Evolutionary conservation across 371 early-diverging fungal species (phyloP).

Genomic region (Rhizopus stolonifer): DNA sequence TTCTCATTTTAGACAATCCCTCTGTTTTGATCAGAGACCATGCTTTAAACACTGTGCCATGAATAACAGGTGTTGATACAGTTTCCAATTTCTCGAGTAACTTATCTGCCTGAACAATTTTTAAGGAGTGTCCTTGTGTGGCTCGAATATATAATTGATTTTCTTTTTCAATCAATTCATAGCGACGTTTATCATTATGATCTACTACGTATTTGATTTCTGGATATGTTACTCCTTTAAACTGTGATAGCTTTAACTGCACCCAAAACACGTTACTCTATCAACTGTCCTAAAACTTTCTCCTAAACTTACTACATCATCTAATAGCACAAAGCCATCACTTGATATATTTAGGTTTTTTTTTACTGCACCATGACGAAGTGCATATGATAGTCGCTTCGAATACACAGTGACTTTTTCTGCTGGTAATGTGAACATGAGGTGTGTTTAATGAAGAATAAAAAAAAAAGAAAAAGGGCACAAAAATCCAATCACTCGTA

Average conservation of each 20-base stretch:
- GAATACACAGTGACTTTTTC: constrained; percentile 45
- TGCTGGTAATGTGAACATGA: constrained; percentile 7
- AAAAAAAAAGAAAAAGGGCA: too few relatives aligned
- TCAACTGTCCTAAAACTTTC: neutral
- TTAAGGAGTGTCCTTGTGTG: constrained; percentile 83
- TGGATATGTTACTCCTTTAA: constrained; percentile 51
- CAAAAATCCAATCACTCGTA: too few relatives aligned
- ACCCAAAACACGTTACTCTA: neutral
- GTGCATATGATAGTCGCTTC: constrained; percentile 73
- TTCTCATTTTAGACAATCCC: constrained; percentile 76
- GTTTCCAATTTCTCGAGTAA: constrained; percentile 51
- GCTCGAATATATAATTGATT: constrained; percentile 72
- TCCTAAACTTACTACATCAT: constrained; percentile 55
- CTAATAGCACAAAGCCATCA: constrained; percentile 73
- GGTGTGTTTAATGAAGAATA: too few relatives aligned
- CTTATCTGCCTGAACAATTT: constrained; percentile 32
- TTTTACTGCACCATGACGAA: constrained; percentile 83
- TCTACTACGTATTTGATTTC: constrained; percentile 65
- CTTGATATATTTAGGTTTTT: constrained; percentile 69
- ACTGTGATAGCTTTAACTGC: constrained; percentile 10
- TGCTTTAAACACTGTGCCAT: constrained; percentile 67
- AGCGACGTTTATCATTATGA: constrained; percentile 82
- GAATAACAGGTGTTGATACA: constrained; percentile 66
- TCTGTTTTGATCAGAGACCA: constrained; percentile 62
- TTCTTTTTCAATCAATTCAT: constrained; percentile 43